phyloP scores from a whole-genome alignment of 768 basidiomycete species.

The Hebeloma cylindrosporum region DNA sequence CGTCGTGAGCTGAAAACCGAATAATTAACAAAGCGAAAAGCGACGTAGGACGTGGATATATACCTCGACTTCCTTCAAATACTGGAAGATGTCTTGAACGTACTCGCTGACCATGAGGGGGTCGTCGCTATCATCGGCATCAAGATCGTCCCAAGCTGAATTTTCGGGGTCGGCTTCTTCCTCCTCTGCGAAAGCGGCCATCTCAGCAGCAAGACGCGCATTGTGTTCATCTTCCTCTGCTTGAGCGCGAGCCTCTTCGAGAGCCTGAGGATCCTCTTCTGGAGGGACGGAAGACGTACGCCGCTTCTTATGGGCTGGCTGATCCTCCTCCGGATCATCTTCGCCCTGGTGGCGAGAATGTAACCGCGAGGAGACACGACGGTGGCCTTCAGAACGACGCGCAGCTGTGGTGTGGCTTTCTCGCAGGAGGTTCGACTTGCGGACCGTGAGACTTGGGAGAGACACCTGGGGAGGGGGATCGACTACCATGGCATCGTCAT shows the following conservation, averaged over 20 bases:
- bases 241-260: conserved; percentile 37
- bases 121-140: conserved; percentile 89
- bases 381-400: conserved; percentile 8
- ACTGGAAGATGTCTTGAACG: conserved; percentile 89
- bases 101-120: conserved; percentile 98
- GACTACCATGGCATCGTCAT: conserved; percentile 57
- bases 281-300: conserved; percentile 66
- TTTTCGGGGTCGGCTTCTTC: conserved; percentile 65
- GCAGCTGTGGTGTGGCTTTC: conserved; percentile 26
- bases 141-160: conserved; percentile 85
- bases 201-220: conserved; percentile 46
- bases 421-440: conserved; percentile 36
- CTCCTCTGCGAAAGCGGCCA: conserved; percentile 53
- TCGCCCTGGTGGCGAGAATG: conserved; percentile 23
- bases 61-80: conserved; percentile 90
- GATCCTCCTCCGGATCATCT: conserved; percentile 55
- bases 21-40: neutral
- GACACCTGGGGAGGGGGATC: conserved; percentile 40
- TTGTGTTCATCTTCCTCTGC: conserved; percentile 47
- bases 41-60: conserved; percentile 12
- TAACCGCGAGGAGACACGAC: conserved; percentile 24
- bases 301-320: conserved; percentile 70
- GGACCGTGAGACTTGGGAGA: conserved; percentile 42
- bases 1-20: conserved; percentile 53
- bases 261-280: conserved; percentile 40